A percentile compares a stretch with the other conserved stretches of the same genome.
Conservation (phyloP, 208 protist species). For the Leishmania aethiopica region DNA sequence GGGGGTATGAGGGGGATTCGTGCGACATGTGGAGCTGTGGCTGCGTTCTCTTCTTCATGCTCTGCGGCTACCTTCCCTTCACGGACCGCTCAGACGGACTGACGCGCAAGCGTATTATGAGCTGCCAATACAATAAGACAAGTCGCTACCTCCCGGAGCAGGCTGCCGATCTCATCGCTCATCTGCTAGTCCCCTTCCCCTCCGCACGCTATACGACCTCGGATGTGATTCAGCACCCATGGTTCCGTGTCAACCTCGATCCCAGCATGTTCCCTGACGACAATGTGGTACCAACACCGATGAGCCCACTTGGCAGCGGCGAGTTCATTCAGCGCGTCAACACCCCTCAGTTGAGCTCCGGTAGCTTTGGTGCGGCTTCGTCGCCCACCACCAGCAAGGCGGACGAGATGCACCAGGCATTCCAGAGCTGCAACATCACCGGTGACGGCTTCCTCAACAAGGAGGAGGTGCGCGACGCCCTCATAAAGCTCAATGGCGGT, state of each 20-base stretch:
- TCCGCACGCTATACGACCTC: constrained; percentile 61
- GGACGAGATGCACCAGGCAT: constrained; percentile 73
- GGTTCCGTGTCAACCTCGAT: constrained; percentile 83
- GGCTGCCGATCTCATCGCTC: constrained; percentile 78
- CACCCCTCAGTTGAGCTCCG: constrained; percentile 43
- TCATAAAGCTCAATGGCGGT: constrained; percentile 88
- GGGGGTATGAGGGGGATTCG: constrained; percentile 92
- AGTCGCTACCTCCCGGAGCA: constrained; percentile 76
- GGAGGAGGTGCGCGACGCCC: constrained; percentile 84
- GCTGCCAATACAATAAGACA: constrained; percentile 80
- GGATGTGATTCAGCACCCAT: constrained; percentile 82
- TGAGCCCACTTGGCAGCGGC: constrained; percentile 35
- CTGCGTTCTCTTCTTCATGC: constrained; percentile 98
- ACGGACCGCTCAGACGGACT: constrained; percentile 82
- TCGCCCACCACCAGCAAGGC: constrained; percentile 46
- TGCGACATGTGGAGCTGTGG: constrained; percentile 98
- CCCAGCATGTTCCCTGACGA: constrained; percentile 64
- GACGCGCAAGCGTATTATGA: constrained; percentile 89
- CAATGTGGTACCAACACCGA: constrained; percentile 26
- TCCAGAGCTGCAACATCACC: constrained; percentile 78
- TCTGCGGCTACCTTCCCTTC: constrained; percentile 98
- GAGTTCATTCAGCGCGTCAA: constrained; percentile 73
- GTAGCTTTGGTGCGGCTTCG: constrained; percentile 22
- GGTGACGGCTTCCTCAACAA: constrained; percentile 77
- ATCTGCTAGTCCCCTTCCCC: constrained; percentile 73